Percentiles rank a stretch among this genome's conserved stretches.
Evolutionary conservation across 805 yeast genomes (phyloP).

Genomic region (Priceomyces melissophilus): DNA sequence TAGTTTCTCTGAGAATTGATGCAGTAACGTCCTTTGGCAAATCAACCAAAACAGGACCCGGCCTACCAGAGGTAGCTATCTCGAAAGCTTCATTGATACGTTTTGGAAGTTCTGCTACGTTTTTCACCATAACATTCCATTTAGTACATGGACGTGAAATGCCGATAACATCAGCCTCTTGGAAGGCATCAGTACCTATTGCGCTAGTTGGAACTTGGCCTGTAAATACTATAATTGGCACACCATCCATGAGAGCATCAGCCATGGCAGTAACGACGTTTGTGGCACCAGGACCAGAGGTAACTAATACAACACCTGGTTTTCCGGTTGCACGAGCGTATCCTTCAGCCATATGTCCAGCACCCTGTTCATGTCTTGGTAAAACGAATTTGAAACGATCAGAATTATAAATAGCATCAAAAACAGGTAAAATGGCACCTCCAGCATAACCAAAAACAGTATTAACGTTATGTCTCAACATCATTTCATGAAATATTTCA

Average conservation of each 20-base stretch:
- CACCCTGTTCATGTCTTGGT: conserved; percentile 98
- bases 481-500: conserved; percentile 97
- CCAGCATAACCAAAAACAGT: conserved; percentile 98
- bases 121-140: conserved; percentile 98
- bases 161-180: conserved; percentile 97
- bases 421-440: conserved; percentile 97
- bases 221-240: conserved; percentile 92
- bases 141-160: conserved; percentile 96
- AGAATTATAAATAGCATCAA: conserved; percentile 93
- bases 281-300: conserved; percentile 99
- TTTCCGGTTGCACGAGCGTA: conserved; percentile 94
- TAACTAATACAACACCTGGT: conserved; percentile 96
- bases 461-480: conserved; percentile 93
- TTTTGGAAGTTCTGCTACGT: conserved; percentile 89
- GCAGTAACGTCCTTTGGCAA: conserved; percentile 98
- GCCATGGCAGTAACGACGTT: conserved; percentile 98
- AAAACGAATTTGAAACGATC: conserved; percentile 83
- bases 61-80: conserved; percentile 93
- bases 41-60: conserved; percentile 97
- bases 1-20: conserved; percentile 77
- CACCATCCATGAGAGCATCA: conserved; percentile 96
- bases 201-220: conserved; percentile 97
- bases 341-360: conserved; percentile 99
- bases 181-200: conserved; percentile 98
- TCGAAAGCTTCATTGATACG: conserved; percentile 97